Percentiles rank a stretch among this genome's conserved stretches.
These are phyloP conservation scores for Gymnopus androsaceus DNA, from an alignment of 1,284 basidiomycete species.

Conservation along the genomic window DNA sequence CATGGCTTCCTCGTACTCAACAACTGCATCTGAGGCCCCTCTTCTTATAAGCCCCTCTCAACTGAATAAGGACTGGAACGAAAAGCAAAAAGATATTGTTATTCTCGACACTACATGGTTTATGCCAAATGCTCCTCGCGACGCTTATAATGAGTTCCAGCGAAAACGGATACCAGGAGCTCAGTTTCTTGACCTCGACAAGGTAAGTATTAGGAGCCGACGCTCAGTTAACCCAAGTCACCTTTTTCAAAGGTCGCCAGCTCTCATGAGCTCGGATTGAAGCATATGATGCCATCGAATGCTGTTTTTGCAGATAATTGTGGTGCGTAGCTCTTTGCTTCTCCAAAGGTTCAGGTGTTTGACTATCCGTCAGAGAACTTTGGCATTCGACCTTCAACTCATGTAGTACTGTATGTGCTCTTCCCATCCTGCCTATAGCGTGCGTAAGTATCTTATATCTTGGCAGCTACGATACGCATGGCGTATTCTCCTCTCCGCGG, in stretches of 20 bases:
- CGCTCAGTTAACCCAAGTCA: neutral
- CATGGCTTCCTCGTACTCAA: conserved; percentile 18
- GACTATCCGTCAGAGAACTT: conserved; percentile 53
- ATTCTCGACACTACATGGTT: conserved; percentile 84
- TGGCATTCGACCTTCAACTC: conserved; percentile 74
- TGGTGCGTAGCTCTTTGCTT: conserved; percentile 48
- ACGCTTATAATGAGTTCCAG: conserved; percentile 64
- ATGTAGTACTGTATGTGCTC: conserved; percentile 74
- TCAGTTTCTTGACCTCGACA: conserved; percentile 83
- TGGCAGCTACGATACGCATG: conserved; percentile 80
- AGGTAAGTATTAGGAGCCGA: conserved; percentile 24
- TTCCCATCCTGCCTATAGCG: conserved; percentile 4
- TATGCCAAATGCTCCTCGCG: conserved; percentile 81
- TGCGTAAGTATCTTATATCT: neutral
- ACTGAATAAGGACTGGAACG: conserved; percentile 39
- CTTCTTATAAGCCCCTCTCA: conserved; percentile 55
- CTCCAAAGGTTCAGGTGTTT: neutral
- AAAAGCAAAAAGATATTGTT: conserved; percentile 41
- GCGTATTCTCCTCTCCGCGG: conserved; percentile 88
- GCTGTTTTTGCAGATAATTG: conserved; percentile 80
- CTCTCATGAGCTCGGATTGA: conserved; percentile 71
- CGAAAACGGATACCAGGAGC: conserved; percentile 75
- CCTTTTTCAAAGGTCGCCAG: conserved; percentile 49
- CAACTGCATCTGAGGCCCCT: conserved; percentile 42
- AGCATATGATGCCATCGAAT: conserved; percentile 90